Conservation (phyloP, 23 red algal genomes). For the Agarophyton chilense region DNA sequence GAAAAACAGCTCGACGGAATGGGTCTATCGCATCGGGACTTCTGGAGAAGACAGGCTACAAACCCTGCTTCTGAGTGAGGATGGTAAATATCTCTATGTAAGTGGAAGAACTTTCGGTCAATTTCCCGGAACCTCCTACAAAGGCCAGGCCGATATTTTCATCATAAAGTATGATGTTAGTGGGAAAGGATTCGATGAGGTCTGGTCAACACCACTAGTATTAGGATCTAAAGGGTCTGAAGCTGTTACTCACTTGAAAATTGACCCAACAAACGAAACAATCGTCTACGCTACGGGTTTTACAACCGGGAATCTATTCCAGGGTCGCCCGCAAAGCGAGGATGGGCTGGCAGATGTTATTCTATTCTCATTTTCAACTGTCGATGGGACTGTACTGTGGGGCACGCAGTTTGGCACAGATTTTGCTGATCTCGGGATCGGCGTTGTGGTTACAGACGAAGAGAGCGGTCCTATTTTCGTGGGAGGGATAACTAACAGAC, state of each 20-base stretch:
- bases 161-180: constrained; percentile 49
- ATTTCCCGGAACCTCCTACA: constrained; percentile 19
- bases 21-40: constrained; percentile 50
- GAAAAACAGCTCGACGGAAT: not conserved
- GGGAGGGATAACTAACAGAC: constrained; percentile 22
- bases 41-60: constrained; percentile 58
- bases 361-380: constrained; percentile 54
- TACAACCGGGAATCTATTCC: constrained; percentile 50
- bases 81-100: constrained; percentile 30
- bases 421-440: constrained; percentile 31
- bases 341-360: constrained; percentile 48
- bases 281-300: constrained; percentile 53
- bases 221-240: constrained; percentile 50
- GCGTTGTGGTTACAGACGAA: constrained; percentile 9
- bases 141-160: constrained; percentile 63
- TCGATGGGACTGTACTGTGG: constrained; percentile 35
- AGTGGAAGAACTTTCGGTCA: constrained; percentile 32
- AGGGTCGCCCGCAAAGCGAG: not conserved
- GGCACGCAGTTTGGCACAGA: constrained; percentile 45
- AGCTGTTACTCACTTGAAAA: constrained; percentile 23
- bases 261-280: constrained; percentile 30
- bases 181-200: constrained; percentile 4
- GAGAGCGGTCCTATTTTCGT: constrained; percentile 56
- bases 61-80: constrained; percentile 36
- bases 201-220: constrained; percentile 44